Base-by-base conservation (phyloP, 2,329 filamentous ascomycete species). In the Drechslera avenae region DNA sequence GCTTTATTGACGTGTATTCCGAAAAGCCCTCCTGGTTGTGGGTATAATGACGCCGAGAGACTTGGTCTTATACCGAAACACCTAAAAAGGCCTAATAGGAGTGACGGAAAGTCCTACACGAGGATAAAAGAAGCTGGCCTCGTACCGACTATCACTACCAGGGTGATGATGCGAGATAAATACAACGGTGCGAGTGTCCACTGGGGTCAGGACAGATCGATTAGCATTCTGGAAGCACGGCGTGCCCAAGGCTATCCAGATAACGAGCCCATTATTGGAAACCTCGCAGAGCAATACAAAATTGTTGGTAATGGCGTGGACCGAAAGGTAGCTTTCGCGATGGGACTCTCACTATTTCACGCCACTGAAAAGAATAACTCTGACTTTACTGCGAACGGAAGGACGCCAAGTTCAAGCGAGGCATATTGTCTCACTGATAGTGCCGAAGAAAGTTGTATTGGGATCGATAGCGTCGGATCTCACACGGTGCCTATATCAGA, bases 241-340 rank as follows among this genome's bases (percentile, higher is more conserved):
- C 77, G 88, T 1, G 86, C 85, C 0, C 90, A 94, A 67, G 87
- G 88, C 0, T 85, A 88, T 33, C 83, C 79, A 0, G 88, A 93
- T 47, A 57, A 85, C 5, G 90, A 93, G 50, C 80, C 92, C 0
- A 68, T 95, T 0, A 69, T 92, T 1, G 89, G 89, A 0, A 63
- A 46, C 0, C 68, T 79, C 0, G 8, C 31, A 0, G 75, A 85
- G 1, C 86, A 90, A 64, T 86, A 83, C 75, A 82, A 79, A 46
- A 83, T 90, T 16, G 78, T 92, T 0, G 90, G 90, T 0, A 95
- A 95, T 68, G 89, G 86, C 21, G 90, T 95, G 0, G 83, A 89
- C 2, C 77, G 89, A 7, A 82, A 84, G 18, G 82, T 90, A 1
- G 83, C 88, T 0, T 71, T 91, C 14, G 83, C 84, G 0, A 68